Evolutionary conservation across 2,329 filamentous ascomycete species (phyloP), one percentile per base, ranked within the genome.

Genomic region (Xylaria polymorpha): DNA sequence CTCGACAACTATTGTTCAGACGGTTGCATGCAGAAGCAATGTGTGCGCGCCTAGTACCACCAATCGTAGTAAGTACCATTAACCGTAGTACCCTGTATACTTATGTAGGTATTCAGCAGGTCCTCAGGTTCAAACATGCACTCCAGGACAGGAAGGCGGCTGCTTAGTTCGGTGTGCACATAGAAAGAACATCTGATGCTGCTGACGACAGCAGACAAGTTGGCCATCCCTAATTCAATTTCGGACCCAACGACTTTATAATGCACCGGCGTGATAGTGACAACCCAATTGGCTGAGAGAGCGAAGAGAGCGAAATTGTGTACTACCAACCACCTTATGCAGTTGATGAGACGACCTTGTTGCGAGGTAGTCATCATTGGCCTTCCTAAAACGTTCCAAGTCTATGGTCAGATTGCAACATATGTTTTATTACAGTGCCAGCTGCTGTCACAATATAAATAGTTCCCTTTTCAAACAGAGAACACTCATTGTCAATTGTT

Each of bases 321-420:
- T 61, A 48, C 20, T 46, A 55, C 57, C 14, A 61, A 48, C 57
- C 14, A 61, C 50, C 20, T 4, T 53, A 18, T 25, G 18, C 46
- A 32, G 44, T 56, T 56, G 63, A 53, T 53, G 53, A 48, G 35
- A 48, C 22, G n/a, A 35, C 39, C 29, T 37, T n/a, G 41, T 64
- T 43, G 39, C 29, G 32, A 43, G 37, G 15, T 20, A 29, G 20
- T 63, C 46, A 29, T 48, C 10, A 48, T 56, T 12, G 66, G 57
- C 66, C 69, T 71, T 71, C 62, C 69, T 58, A 69, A 71, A 69
- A 44, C 39, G 60, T 57, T 61, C 39, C 37, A 60, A 55, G 18
- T 35, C 56, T 63, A 18, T 60, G 5, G 44, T 59, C 37, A 35
- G 32, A 66, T 70, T 66, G 35, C 65, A 70, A 68, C 66, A 62